Percentiles rank a stretch among this genome's conserved stretches.
Conservation (phyloP, 352 stramenopile genomes). For the Paralagenidium karlingii region DNA sequence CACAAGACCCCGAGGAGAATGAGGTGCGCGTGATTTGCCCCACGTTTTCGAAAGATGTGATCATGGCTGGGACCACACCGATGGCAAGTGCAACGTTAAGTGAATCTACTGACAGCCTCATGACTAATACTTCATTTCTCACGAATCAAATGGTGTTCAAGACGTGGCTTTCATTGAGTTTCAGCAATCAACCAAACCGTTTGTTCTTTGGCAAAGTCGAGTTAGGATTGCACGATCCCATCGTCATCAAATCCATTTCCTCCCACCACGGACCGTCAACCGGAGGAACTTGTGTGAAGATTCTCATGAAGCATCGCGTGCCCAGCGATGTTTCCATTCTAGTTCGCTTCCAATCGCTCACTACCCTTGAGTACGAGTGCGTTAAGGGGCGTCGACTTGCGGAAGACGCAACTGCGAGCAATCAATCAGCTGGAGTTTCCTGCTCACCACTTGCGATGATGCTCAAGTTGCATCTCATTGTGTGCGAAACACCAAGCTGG, state of each 20-base stretch:
- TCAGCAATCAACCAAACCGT: no score
- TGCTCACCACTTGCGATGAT: constrained; percentile 10
- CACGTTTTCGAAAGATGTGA: constrained; percentile 44
- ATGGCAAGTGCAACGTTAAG: no score
- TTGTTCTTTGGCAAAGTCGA: constrained; percentile 24
- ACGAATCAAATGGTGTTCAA: not conserved
- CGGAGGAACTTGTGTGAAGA: constrained; percentile 32
- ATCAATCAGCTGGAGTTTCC: no score
- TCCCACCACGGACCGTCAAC: constrained; percentile 53
- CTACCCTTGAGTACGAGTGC: constrained; percentile 7
- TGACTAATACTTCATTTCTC: not conserved
- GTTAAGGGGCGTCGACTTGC: constrained; percentile 5
- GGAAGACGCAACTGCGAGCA: not conserved
- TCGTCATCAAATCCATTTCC: constrained; percentile 41
- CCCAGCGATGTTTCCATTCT: constrained; percentile 24
- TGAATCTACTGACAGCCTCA: not conserved
- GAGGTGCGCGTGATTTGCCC: constrained; percentile 25
- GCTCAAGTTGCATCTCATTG: constrained; percentile 13
- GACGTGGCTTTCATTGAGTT: no score
- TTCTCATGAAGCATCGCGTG: constrained; percentile 68
- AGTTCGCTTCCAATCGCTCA: constrained; percentile 36
- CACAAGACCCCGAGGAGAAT: no score
- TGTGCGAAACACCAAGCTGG: constrained; percentile 35
- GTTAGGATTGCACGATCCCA: constrained; percentile 44
- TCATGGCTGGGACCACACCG: no score